phyloP scores from a whole-genome alignment of 192 early-diverging fungal genomes.

The Backusella tuberculispora region DNA sequence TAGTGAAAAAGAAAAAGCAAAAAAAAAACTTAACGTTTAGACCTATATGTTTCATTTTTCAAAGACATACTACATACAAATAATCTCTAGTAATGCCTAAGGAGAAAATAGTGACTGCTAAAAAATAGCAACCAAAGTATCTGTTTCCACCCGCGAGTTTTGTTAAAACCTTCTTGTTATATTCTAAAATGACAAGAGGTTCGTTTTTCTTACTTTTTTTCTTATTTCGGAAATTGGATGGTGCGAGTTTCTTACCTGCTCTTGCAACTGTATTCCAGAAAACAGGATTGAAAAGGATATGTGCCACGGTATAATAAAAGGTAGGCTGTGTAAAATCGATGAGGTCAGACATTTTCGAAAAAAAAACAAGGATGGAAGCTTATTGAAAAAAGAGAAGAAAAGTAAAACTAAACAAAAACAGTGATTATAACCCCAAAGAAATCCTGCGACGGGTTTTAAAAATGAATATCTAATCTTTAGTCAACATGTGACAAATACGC shows the following conservation, averaged over 20 bases:
- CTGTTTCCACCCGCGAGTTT: slow-evolving; percentile 68
- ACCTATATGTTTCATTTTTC: not conserved
- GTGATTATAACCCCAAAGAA: slow-evolving; percentile 8
- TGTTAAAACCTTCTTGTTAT: slow-evolving; percentile 73
- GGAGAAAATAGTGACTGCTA: slow-evolving; percentile 81
- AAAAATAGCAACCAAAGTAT: slow-evolving; percentile 75
- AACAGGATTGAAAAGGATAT: slow-evolving; percentile 84
- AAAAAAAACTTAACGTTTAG: not conserved
- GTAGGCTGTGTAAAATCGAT: slow-evolving; percentile 68
- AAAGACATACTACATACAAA: slow-evolving; percentile 45
- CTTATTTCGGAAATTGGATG: not conserved
- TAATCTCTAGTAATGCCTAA: slow-evolving; percentile 85
- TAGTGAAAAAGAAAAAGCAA: not conserved
- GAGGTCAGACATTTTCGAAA: slow-evolving; percentile 24
- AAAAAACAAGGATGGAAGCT: not conserved
- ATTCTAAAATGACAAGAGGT: slow-evolving; percentile 57
- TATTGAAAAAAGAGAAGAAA: not conserved
- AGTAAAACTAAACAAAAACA: not conserved
- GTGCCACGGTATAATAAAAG: slow-evolving; percentile 70
- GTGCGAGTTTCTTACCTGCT: slow-evolving; percentile 49
- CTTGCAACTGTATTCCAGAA: slow-evolving; percentile 92
- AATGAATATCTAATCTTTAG: not conserved
- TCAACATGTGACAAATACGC: slow-evolving; percentile 16
- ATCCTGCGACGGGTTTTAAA: slow-evolving; percentile 5
- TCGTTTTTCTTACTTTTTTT: not conserved